These are phyloP conservation scores for Pisolithus microcarpus DNA, from an alignment of 768 basidiomycete species.

Conservation along the genomic window DNA sequence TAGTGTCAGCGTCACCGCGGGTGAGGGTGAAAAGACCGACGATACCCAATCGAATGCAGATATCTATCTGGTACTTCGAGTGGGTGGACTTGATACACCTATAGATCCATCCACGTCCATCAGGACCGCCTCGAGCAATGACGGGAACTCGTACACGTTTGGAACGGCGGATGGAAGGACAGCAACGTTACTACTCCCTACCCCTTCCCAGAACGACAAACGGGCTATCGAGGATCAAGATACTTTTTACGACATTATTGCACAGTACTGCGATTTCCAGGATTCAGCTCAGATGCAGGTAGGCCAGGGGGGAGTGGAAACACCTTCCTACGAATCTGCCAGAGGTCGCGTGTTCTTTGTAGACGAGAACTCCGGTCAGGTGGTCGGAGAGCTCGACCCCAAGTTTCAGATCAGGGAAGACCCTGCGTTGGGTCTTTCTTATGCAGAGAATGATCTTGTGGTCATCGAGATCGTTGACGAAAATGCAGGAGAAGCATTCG, in stretches of 20 bases:
- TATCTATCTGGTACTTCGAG: constrained; percentile 58
- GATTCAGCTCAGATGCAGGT: constrained; percentile 10
- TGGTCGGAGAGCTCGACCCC: constrained; percentile 64
- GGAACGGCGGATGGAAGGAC: constrained; percentile 21
- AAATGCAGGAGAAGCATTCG: constrained; percentile 49
- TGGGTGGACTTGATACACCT: constrained; percentile 50
- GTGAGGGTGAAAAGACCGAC: constrained; percentile 8
- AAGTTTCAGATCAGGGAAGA: constrained; percentile 54
- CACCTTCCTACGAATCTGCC: constrained; percentile 30
- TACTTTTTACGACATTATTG: constrained; percentile 58
- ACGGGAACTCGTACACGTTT: constrained; percentile 2
- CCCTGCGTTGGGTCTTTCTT: constrained; percentile 40
- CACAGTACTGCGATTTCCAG: constrained; percentile 56
- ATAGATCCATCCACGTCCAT: constrained; percentile 52
- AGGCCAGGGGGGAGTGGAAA: constrained; percentile 19
- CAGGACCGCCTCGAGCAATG: constrained; percentile 20
- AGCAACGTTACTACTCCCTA: constrained; percentile 16
- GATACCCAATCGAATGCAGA: constrained; percentile 36
- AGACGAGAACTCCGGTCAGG: constrained; percentile 64
- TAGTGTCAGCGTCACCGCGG: constrained; percentile 49
- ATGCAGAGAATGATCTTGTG: constrained; percentile 56
- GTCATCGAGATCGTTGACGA: constrained; percentile 57
- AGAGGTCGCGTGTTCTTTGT: constrained; percentile 61
- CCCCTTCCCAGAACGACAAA: constrained; percentile 23
- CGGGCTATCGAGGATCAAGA: constrained; percentile 49